Evolutionary conservation across 2,329 filamentous ascomycete species (phyloP).

Genomic region (Cordyceps javanica): DNA sequence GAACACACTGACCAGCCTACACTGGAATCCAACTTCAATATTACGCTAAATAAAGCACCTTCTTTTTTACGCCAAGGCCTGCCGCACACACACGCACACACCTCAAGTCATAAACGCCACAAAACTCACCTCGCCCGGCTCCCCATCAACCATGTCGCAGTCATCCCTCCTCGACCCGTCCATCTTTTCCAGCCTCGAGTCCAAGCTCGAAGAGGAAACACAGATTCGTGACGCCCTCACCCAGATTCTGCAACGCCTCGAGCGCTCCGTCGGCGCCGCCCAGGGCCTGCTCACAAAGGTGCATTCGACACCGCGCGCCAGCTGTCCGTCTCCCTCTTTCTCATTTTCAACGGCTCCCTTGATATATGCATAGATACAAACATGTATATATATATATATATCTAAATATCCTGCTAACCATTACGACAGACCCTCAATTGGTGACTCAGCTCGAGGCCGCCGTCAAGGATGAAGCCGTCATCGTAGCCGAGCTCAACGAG

Average conservation of each 20-base stretch:
- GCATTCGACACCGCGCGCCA: conserved; percentile 71
- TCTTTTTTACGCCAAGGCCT: neutral
- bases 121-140: neutral
- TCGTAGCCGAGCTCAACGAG: conserved; percentile 61
- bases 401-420: neutral
- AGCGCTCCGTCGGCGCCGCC: conserved; percentile 74
- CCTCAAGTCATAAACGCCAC: neutral
- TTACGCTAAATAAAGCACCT: too few species aligned
- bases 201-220: conserved; percentile 83
- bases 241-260: conserved; percentile 73
- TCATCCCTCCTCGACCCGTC: conserved; percentile 57
- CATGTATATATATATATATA: too few species aligned
- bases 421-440: conserved; percentile 56
- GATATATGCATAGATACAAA: neutral
- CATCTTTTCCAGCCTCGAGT: conserved; percentile 83
- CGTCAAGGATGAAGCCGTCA: conserved; percentile 66
- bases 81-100: neutral
- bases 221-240: conserved; percentile 76
- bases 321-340: conserved; percentile 34
- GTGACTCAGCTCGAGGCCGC: conserved; percentile 64
- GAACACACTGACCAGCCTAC: neutral
- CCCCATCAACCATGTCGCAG: conserved; percentile 24
- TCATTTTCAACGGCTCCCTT: neutral
- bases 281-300: conserved; percentile 82
- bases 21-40: too few species aligned